Evolutionary conservation across 2,329 filamentous ascomycete genomes (phyloP), one percentile per base, ranked within the genome.

Genomic region (Lecanicillium sp.): DNA sequence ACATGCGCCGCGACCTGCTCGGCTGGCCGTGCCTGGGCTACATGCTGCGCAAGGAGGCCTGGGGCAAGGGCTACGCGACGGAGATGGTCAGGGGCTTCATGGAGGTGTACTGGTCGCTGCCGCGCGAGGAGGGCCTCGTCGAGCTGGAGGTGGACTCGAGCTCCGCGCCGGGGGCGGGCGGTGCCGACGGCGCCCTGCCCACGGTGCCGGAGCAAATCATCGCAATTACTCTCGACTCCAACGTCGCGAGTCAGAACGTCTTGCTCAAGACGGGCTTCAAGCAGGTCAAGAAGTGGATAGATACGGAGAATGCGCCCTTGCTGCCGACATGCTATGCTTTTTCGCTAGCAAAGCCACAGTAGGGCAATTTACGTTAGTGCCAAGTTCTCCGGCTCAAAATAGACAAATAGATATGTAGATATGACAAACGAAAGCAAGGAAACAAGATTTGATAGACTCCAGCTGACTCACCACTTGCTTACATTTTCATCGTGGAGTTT

Each of bases 21-120:
- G 76, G 75, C 40, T 81, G 77, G 77, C 78, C 79, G 2, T 77
- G 75, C 56, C 47, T 81, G 21, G 79, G 79, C 19, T 84, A 83
- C 59, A 71, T 80, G 65, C 61, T 83, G 44, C 63, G 68, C 40
- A 68, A 64, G 48, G 71, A 75, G 54, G 56, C 62, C 46, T 83
- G 79, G 79, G 74, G 76, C 6, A 68, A 67, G 32, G 79, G 79
- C 4, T 72, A 77, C 54, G 78, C 72, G 27, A 79, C 74, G 1
- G 79, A 83, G 62, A 75, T 80, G 37, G 51, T 82, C 30, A 60
- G 52, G 44, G 77, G 60, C 1, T 74, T 74, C 44, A 51, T 77
- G 11, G 51, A 56, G 10, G 58, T 64, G 10, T 83, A 73, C 69
- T 74, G 70, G 65, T 58, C 58, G 44, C 65, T 82, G 54, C 73